phyloP scores from a whole-genome alignment of 176 grass and related monocot genomes.

The Oryza longistaminata region DNA sequence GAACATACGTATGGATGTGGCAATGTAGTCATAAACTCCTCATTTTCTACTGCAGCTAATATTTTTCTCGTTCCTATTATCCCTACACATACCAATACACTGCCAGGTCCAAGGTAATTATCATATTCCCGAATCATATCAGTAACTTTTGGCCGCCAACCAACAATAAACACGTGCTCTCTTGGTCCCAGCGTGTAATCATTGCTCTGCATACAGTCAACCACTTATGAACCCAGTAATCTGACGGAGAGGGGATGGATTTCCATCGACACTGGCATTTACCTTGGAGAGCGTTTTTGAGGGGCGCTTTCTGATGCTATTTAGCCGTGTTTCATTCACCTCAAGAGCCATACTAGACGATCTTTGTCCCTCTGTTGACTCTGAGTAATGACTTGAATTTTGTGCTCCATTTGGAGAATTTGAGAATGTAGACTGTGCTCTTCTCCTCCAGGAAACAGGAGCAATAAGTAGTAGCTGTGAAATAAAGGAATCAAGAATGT shows the following conservation, averaged over 20 bases:
- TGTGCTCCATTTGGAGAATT: constrained; percentile 41
- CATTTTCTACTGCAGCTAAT: constrained; percentile 16
- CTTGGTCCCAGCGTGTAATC: constrained; percentile 81
- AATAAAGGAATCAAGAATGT: constrained; percentile 21
- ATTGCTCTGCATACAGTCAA: constrained; percentile 61
- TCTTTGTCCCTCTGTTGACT: constrained; percentile 46
- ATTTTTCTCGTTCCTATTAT: constrained; percentile 1
- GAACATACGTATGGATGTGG: not conserved
- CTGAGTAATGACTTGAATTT: constrained; percentile 36
- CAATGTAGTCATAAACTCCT: not conserved
- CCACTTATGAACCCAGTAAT: constrained; percentile 32
- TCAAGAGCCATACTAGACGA: constrained; percentile 31
- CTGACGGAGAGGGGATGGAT: not conserved
- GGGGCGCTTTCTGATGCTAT: constrained; percentile 71
- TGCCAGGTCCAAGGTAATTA: constrained; percentile 94
- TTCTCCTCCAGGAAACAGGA: constrained; percentile 68
- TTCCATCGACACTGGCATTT: constrained; percentile 9
- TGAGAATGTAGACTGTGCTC: constrained; percentile 43
- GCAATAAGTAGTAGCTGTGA: constrained; percentile 86
- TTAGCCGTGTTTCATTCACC: constrained; percentile 65
- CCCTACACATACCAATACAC: constrained; percentile 67
- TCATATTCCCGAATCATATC: constrained; percentile 98
- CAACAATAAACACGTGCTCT: constrained; percentile 82
- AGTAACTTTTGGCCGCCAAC: constrained; percentile 85
- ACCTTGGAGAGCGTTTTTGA: constrained; percentile 81